These are phyloP conservation scores for Globisporangium sylvaticum DNA, from an alignment of 352 stramenopile genomes.

Conservation along the genomic window DNA sequence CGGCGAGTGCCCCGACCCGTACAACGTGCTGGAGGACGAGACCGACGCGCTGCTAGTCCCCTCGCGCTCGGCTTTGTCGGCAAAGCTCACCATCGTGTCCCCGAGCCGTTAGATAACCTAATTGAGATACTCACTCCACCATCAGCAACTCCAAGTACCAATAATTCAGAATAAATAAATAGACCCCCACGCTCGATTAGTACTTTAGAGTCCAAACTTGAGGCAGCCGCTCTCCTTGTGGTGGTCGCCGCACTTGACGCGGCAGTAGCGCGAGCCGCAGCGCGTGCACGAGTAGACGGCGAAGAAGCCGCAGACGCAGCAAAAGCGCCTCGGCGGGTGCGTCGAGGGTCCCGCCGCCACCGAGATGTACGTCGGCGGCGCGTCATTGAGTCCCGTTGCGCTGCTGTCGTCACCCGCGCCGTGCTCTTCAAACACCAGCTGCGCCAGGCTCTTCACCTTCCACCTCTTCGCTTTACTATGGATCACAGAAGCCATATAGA, in stretches of 20 bases:
- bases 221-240: conserved; percentile 89
- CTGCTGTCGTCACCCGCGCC: neutral
- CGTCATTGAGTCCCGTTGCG: neutral
- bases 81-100: neutral
- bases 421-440: conserved; percentile 86
- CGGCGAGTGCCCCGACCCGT: conserved; percentile 67
- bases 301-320: conserved; percentile 83
- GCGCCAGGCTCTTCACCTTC: conserved; percentile 87
- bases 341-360: conserved; percentile 55
- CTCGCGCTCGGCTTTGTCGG: conserved; percentile 15
- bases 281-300: conserved; percentile 73
- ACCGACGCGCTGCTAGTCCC: conserved; percentile 37
- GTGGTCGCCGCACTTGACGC: conserved; percentile 77
- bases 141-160: neutral
- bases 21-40: conserved; percentile 59
- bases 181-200: neutral
- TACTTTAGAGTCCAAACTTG: conserved; percentile 75
- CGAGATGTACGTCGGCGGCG: conserved; percentile 66
- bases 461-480: conserved; percentile 34
- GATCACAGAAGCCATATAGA: neutral
- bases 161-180: neutral
- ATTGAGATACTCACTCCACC: neutral
- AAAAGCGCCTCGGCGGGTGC: conserved; percentile 74
- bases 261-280: conserved; percentile 79
- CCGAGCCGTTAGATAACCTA: neutral